phyloP scores from a whole-genome alignment of 495 filamentous ascomycete genomes.

The Penicillium taxi region DNA sequence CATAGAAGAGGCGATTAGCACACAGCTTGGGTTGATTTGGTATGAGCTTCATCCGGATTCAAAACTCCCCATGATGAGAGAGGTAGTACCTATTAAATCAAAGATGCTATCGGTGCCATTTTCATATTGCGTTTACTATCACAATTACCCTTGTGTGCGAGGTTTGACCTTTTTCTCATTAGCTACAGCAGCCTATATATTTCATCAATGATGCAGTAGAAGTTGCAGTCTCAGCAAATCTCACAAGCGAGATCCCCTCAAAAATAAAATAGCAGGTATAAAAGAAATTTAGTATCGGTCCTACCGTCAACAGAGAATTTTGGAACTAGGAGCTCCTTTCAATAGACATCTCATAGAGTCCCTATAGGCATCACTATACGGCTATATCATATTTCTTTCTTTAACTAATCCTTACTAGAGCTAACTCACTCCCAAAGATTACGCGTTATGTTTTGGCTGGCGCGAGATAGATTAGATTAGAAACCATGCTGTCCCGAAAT shows the following conservation, averaged over 20 bases:
- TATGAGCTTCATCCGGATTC: conserved; percentile 13
- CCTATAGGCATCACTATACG: too few relatives aligned
- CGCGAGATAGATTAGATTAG: conserved; percentile 26
- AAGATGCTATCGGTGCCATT: conserved; percentile 26
- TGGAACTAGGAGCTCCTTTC: conserved; percentile 23
- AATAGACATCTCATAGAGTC: conserved; percentile 26
- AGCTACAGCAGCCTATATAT: conserved; percentile 28
- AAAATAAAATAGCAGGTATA: conserved; percentile 13
- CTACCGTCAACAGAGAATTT: conserved; percentile 18
- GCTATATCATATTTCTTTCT: too few relatives aligned
- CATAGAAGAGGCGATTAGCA: conserved; percentile 21
- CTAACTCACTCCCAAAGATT: conserved; percentile 12
- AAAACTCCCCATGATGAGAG: conserved; percentile 22
- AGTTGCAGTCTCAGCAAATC: conserved; percentile 7
- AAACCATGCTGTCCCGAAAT: conserved; percentile 17
- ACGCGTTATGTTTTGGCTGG: conserved; percentile 12
- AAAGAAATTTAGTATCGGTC: conserved; percentile 21
- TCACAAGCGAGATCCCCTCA: conserved; percentile 3
- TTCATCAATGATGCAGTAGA: conserved; percentile 14
- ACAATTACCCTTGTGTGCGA: not conserved
- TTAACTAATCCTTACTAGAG: conserved; percentile 14
- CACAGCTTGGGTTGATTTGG: conserved; percentile 21
- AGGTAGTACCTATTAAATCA: conserved; percentile 20
- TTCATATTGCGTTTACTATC: conserved; percentile 10
- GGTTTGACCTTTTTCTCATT: conserved; percentile 4